phyloP scores from a whole-genome alignment of 83 land plant genomes.

The Diphasiastrum complanatum region DNA sequence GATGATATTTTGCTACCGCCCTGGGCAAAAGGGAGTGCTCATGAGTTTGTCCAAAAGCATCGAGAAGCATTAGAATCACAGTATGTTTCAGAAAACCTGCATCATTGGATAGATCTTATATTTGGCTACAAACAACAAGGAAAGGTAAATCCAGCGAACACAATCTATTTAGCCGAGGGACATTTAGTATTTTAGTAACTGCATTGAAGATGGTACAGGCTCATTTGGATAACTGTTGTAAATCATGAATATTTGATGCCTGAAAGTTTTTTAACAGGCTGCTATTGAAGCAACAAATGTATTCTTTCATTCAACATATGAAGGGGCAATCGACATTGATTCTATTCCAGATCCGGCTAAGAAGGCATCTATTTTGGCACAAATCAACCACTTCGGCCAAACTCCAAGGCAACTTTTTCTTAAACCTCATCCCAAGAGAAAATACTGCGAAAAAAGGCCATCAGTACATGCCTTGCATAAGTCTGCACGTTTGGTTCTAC shows the following conservation, averaged over 20 bases:
- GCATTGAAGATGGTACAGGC: background rate
- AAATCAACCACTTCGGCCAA: conserved; percentile 98
- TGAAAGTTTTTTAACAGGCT: conserved; percentile 46
- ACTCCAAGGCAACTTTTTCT: conserved; percentile 93
- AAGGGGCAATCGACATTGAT: conserved; percentile 96
- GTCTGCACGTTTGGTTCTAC: conserved; percentile 42
- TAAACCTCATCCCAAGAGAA: conserved; percentile 85
- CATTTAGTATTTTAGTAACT: background rate
- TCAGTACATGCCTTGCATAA: conserved; percentile 56
- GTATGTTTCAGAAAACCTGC: conserved; percentile 95
- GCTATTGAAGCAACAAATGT: conserved; percentile 98
- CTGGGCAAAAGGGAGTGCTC: conserved; percentile 99
- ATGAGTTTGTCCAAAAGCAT: conserved; percentile 90
- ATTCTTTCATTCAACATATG: conserved; percentile 94
- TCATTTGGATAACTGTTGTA: background rate
- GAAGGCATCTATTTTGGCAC: conserved; percentile 97
- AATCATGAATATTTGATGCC: background rate
- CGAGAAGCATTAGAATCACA: conserved; percentile 96
- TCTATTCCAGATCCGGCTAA: conserved; percentile 87
- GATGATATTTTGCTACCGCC: conserved; percentile 87
- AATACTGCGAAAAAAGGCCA: conserved; percentile 48
- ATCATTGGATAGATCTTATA: conserved; percentile 99
- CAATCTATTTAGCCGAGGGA: background rate
- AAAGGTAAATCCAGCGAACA: too few species aligned
- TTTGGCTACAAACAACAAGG: conserved; percentile 96